Percentiles rank a stretch among this genome's conserved stretches.
Conservation (phyloP, 306 rosid species). For the Arachis stenosperma region DNA sequence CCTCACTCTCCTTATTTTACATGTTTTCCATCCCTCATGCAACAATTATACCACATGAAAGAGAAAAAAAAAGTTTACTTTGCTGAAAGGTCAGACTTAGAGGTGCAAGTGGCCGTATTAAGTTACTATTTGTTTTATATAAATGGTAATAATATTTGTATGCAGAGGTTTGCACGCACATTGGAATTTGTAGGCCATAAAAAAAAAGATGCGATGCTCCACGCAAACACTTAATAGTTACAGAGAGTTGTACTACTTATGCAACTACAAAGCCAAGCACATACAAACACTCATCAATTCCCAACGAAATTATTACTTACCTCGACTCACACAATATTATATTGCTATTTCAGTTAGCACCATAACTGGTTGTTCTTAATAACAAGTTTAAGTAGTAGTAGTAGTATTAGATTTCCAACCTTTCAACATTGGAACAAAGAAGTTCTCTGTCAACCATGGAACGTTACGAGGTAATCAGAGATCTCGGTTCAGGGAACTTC, state of each 20-base stretch:
- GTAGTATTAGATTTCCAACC: neutral
- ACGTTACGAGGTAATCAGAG: conserved; percentile 74
- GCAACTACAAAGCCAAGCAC: neutral
- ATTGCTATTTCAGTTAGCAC: neutral
- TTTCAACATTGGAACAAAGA: neutral
- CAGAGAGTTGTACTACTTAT: too few relatives aligned
- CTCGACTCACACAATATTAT: neutral
- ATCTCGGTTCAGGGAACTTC: conserved; percentile 96
- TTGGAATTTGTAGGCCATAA: conserved; percentile 47
- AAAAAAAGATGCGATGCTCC: conserved; percentile 37
- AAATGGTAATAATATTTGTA: conserved; percentile 36
- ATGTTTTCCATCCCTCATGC: neutral
- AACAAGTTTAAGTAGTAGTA: too few relatives aligned
- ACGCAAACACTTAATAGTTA: conserved; percentile 13
- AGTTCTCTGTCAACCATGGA: conserved; percentile 55
- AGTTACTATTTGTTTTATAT: too few relatives aligned
- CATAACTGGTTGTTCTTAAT: neutral
- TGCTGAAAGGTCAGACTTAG: too few relatives aligned
- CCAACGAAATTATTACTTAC: neutral
- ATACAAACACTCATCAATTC: conserved; percentile 7
- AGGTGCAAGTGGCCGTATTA: too few relatives aligned
- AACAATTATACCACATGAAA: too few relatives aligned
- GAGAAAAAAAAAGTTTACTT: too few relatives aligned
- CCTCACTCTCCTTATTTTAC: neutral
- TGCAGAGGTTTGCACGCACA: conserved; percentile 37